These are phyloP conservation scores for Adansonia madagascariensis DNA, from an alignment of 441 rosid genomes.

Conservation along the genomic window DNA sequence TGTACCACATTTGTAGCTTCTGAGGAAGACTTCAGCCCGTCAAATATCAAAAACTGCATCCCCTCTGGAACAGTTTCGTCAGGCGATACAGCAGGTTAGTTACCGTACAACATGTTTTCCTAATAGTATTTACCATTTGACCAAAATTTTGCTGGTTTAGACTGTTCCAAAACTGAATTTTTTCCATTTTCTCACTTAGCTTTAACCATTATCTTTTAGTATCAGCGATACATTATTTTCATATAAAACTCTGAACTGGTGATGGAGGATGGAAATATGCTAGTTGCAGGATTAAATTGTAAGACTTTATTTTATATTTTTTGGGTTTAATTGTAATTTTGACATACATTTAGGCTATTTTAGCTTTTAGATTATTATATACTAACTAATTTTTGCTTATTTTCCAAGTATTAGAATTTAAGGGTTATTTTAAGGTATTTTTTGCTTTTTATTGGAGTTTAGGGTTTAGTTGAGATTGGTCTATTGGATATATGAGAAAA, in stretches of 20 bases:
- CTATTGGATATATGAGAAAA: not conserved
- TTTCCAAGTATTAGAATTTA: not conserved
- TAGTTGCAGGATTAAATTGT: not conserved
- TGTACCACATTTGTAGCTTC: constrained; percentile 66
- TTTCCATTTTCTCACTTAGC: not conserved
- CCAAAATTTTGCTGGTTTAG: not conserved
- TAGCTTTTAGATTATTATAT: not conserved
- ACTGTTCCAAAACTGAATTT: not conserved
- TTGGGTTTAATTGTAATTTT: not conserved
- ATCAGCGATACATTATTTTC: not conserved
- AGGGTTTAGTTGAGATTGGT: not conserved
- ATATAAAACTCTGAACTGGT: not conserved
- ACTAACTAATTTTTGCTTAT: not conserved
- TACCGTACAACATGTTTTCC: constrained; percentile 22
- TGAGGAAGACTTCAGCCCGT: constrained; percentile 87
- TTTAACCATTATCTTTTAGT: not conserved
- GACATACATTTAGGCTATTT: not conserved
- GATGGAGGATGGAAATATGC: not conserved
- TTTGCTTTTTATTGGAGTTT: not conserved
- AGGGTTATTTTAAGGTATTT: not conserved
- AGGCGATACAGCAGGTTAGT: constrained; percentile 83
- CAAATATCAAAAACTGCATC: constrained; percentile 86
- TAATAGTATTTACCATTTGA: not conserved
- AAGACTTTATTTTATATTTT: not conserved
- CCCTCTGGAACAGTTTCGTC: constrained; percentile 79